A percentile compares a stretch with the other conserved stretches of the same genome.
Evolutionary conservation across 345 rosid species (phyloP).

Genomic region (Eucalyptus tenuipes): DNA sequence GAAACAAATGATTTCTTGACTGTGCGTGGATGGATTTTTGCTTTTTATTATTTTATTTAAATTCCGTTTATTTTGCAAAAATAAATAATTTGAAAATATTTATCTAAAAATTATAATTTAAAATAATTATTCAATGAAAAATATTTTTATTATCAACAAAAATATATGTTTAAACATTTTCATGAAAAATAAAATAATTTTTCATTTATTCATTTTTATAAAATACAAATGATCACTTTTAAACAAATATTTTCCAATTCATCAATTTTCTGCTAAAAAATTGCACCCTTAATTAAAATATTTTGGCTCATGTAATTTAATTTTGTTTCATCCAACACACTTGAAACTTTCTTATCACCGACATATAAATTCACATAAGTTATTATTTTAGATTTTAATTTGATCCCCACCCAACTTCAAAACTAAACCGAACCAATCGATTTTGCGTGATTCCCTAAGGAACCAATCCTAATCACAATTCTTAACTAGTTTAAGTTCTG

Average conservation of each 20-base stretch:
- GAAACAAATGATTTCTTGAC: not conserved
- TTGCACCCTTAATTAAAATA: accelerated
- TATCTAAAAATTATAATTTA: accelerated
- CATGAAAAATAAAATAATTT: accelerated
- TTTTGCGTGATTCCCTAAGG: accelerated
- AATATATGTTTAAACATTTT: accelerated
- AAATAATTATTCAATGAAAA: no score
- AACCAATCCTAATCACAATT: accelerated
- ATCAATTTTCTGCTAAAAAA: accelerated
- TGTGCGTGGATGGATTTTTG: accelerated
- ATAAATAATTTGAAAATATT: no score
- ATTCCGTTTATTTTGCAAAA: accelerated
- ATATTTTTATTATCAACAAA: no score
- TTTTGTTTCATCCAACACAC: accelerated
- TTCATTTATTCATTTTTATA: accelerated
- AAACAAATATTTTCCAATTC: accelerated
- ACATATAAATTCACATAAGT: not conserved
- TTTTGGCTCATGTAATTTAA: accelerated
- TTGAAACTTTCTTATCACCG: accelerated
- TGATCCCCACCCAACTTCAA: accelerated
- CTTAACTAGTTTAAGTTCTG: accelerated
- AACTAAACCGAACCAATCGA: accelerated
- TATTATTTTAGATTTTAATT: accelerated
- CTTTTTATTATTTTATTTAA: not conserved
- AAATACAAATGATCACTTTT: accelerated